Evolutionary conservation across 371 early-diverging fungal genomes (phyloP).

Genomic region (Rhizopus stolonifer): DNA sequence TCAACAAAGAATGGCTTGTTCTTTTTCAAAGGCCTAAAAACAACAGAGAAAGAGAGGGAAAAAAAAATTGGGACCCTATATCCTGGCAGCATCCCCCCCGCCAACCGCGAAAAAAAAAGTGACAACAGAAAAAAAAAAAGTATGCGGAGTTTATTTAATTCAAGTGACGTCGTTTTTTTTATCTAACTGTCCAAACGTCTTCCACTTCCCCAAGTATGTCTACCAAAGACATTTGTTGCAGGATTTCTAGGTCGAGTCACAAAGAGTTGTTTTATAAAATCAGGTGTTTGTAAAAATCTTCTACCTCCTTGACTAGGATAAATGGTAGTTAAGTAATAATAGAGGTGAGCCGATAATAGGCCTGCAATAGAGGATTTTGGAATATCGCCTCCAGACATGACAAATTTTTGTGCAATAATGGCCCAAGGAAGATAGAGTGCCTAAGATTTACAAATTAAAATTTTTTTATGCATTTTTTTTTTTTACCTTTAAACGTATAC

Average conservation of each 20-base stretch:
- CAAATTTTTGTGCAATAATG: slow-evolving; percentile 53
- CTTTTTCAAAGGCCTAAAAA: neutral
- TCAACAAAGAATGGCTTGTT: slow-evolving; percentile 13
- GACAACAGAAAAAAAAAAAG: neutral
- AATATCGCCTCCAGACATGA: slow-evolving; percentile 32
- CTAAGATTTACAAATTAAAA: slow-evolving; percentile 19
- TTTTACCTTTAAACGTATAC: slow-evolving; percentile 76
- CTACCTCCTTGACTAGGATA: slow-evolving; percentile 64
- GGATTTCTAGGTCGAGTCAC: slow-evolving; percentile 5
- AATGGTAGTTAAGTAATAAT: slow-evolving; percentile 50
- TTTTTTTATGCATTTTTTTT: neutral
- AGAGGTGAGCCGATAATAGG: slow-evolving; percentile 53
- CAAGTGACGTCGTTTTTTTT: neutral
- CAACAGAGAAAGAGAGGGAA: slow-evolving; percentile 2
- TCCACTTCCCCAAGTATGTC: slow-evolving; percentile 52
- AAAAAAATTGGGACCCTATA: slow-evolving; percentile 8
- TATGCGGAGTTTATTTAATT: neutral
- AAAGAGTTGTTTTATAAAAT: slow-evolving; percentile 45
- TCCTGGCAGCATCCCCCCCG: slow-evolving; percentile 2
- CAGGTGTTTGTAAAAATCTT: slow-evolving; percentile 53
- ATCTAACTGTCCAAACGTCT: slow-evolving; percentile 38
- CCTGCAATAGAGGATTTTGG: slow-evolving; percentile 50
- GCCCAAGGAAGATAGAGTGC: slow-evolving; percentile 78
- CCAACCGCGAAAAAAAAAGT: neutral
- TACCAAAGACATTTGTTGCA: slow-evolving; percentile 19